phyloP scores from a whole-genome alignment of 2,329 filamentous ascomycete genomes.

The Aspergillus niger region DNA sequence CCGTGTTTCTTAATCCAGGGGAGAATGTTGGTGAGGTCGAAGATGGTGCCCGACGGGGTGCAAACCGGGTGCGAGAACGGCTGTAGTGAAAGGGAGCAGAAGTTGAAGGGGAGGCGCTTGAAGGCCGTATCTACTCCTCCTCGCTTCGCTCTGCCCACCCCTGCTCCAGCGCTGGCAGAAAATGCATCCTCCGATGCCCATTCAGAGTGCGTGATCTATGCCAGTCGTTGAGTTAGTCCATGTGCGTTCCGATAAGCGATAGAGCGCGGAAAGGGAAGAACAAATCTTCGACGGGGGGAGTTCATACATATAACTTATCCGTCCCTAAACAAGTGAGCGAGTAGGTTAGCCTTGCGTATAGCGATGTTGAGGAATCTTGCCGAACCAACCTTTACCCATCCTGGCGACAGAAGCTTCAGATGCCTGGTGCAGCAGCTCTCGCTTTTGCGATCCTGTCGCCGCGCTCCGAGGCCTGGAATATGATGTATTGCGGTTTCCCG shows the following conservation, averaged over 20 bases:
- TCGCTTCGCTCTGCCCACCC: conserved; percentile 57
- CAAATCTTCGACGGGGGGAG: background rate
- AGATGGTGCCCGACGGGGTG: conserved; percentile 82
- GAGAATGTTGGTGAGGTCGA: conserved; percentile 91
- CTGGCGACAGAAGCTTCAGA: conserved; percentile 4
- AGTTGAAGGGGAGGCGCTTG: conserved; percentile 93
- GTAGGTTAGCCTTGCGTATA: background rate
- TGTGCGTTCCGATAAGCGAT: conserved; percentile 15
- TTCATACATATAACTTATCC: conserved; percentile 53
- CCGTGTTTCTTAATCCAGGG: conserved; percentile 92
- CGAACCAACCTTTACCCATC: conserved; percentile 34
- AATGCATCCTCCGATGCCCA: conserved; percentile 92
- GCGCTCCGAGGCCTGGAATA: conserved; percentile 6
- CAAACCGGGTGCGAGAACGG: conserved; percentile 95
- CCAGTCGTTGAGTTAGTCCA: conserved; percentile 19
- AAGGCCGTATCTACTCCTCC: conserved; percentile 65
- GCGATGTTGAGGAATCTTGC: background rate
- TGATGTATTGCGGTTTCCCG: conserved; percentile 20
- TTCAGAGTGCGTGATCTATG: conserved; percentile 90
- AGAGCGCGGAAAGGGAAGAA: background rate
- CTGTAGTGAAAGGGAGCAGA: conserved; percentile 92
- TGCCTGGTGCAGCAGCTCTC: background rate
- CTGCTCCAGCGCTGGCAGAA: conserved; percentile 75
- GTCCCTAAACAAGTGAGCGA: conserved; percentile 40
- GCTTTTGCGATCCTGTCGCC: background rate